Evolutionary conservation across 768 basidiomycete species (phyloP), one percentile per base, ranked within the genome.

Genomic region (Dioszegia aurantiaca): DNA sequence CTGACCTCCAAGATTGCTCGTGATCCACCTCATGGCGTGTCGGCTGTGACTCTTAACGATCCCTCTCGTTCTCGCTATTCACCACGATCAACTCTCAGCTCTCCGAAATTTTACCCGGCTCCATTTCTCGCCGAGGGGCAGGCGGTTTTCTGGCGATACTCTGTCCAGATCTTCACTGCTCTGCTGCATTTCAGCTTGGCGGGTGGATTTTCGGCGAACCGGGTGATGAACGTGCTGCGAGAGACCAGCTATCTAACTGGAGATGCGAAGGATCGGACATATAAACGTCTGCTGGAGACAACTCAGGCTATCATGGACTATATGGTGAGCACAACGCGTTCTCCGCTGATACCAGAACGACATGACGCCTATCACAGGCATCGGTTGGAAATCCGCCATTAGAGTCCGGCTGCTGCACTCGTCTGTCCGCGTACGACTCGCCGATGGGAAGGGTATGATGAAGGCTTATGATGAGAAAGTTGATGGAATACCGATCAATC

Each of bases 161-260:
- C 68, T 2, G 51, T 60, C 0, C 66, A 68, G 40, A 75, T 77
- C 59, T 72, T 74, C 43, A 51, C 56, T 11, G 70, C 68, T 10
- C 56, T 75, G 12, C 55, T 73, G 44, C 74, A 77, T 47, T 75
- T 73, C 61, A 63, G 61, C 16, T 54, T 75, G 14, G 73, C 72
- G 2, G 68, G 62, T 14, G 74, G 74, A 2, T 76, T 76, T 58
- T 68, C 69, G 2, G 62, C 73, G 1, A 62, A 63, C 12, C 47
- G 65, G 14, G 56, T 74, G 10, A 60, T 70, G 30, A 57, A 65
- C 10, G 70, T 70, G 4, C 60, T 77, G 56, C 46, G 62, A 26
- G 74, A 76, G 60, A 77, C 76, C 9, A 65, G 60, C 46, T 77
- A 77, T 56, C 43, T 77, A 12, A 77, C 73, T 0, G 67, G 65